Evolutionary conservation across 2,329 filamentous ascomycete genomes (phyloP).

Genomic region (Dothiorella sarmentorum): DNA sequence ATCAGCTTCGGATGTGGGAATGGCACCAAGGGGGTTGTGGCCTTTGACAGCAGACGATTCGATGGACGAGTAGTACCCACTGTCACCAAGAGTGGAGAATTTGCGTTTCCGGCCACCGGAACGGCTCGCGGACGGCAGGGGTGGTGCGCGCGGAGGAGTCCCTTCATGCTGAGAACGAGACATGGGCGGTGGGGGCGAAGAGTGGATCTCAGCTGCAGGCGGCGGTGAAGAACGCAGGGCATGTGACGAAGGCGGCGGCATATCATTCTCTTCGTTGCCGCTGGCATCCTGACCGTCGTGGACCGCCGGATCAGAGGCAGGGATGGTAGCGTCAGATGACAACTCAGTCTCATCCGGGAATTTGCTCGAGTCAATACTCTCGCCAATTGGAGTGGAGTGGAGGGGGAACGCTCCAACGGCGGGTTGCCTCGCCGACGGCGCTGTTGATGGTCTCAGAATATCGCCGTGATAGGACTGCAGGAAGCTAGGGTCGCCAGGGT

Average conservation of each 20-base stretch:
- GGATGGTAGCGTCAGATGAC: constrained; percentile 51
- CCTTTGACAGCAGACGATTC: constrained; percentile 84
- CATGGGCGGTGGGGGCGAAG: constrained; percentile 88
- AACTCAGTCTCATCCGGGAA: constrained; percentile 51
- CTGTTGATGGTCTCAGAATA: constrained; percentile 36
- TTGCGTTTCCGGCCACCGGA: constrained; percentile 70
- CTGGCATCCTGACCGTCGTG: constrained; percentile 45
- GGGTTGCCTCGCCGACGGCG: constrained; percentile 26
- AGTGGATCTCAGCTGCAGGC: constrained; percentile 69
- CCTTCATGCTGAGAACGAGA: constrained; percentile 58
- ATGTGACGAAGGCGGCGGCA: constrained; percentile 41
- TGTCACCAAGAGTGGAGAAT: constrained; percentile 79
- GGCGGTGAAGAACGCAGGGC: constrained; percentile 67
- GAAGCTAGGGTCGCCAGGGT: constrained; percentile 34
- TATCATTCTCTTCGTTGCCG: constrained; percentile 28
- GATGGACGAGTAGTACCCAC: constrained; percentile 93
- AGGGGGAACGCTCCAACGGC: constrained; percentile 5
- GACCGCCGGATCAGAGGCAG: constrained; percentile 48
- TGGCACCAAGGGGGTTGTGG: constrained; percentile 56
- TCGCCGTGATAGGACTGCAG: constrained; percentile 32
- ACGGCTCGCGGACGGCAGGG: constrained; percentile 61
- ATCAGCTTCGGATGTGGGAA: constrained; percentile 70
- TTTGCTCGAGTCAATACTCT: constrained; percentile 48
- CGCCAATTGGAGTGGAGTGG: constrained; percentile 29
- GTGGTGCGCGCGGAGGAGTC: constrained; percentile 70